Conservation (phyloP, 768 basidiomycete genomes). For the Postia placenta region DNA sequence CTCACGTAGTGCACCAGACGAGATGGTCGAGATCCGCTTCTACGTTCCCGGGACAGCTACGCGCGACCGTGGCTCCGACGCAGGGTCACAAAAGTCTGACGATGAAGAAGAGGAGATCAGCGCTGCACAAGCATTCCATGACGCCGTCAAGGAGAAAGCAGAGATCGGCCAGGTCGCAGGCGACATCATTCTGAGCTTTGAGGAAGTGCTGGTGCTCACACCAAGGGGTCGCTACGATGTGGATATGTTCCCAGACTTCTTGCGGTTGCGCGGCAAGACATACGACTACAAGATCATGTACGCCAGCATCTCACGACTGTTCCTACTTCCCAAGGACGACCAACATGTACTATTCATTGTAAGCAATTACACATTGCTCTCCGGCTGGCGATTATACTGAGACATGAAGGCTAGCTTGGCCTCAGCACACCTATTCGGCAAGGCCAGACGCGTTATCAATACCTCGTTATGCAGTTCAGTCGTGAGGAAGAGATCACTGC, state of each 20-base stretch:
- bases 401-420: conserved; percentile 55
- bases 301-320: conserved; percentile 78
- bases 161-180: conserved; percentile 89
- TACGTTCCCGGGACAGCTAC: conserved; percentile 81
- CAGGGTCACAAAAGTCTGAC: conserved; percentile 68
- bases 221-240: conserved; percentile 97
- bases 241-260: conserved; percentile 94
- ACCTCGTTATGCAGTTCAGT: conserved; percentile 97
- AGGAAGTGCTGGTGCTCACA: conserved; percentile 90
- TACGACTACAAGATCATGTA: conserved; percentile 99
- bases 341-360: conserved; percentile 94
- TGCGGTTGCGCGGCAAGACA: conserved; percentile 95
- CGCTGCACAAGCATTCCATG: conserved; percentile 96
- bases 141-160: conserved; percentile 92
- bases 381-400: neutral
- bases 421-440: conserved; percentile 92
- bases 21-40: conserved; percentile 94
- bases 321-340: conserved; percentile 95
- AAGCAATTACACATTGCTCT: conserved; percentile 25
- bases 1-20: conserved; percentile 50
- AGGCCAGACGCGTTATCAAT: conserved; percentile 97
- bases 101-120: conserved; percentile 81
- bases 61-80: conserved; percentile 61
- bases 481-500: conserved; percentile 96
- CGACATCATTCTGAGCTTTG: conserved; percentile 89